Conservation (phyloP, 495 filamentous ascomycete species). For the Penicillium odoratum region DNA sequence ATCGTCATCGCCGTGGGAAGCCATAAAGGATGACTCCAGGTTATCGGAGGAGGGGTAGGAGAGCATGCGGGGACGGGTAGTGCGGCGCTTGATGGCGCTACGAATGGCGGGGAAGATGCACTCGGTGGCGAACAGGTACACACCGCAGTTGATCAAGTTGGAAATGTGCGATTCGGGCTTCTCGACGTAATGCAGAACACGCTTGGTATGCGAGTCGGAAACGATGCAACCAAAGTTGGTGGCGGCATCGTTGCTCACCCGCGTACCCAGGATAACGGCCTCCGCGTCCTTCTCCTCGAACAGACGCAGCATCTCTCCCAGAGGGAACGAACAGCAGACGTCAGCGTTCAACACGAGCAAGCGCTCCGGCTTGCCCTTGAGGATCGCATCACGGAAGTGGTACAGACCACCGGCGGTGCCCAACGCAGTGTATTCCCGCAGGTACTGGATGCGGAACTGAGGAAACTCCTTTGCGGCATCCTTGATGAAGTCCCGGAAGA, state of each 20-base stretch:
- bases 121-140: conserved; percentile 95
- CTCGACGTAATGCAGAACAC: conserved; percentile 98
- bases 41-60: conserved; percentile 96
- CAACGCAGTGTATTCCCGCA: conserved; percentile 95
- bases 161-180: conserved; percentile 98
- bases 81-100: conserved; percentile 92
- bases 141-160: conserved; percentile 98
- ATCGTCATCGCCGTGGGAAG: conserved; percentile 66
- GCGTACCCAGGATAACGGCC: conserved; percentile 93
- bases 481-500: conserved; percentile 98
- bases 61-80: conserved; percentile 83
- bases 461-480: conserved; percentile 81
- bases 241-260: conserved; percentile 88
- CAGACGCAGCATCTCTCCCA: conserved; percentile 90
- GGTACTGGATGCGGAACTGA: conserved; percentile 87
- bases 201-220: conserved; percentile 89
- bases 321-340: conserved; percentile 98
- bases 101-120: conserved; percentile 96
- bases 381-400: conserved; percentile 98
- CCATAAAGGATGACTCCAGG: conserved; percentile 77
- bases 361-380: conserved; percentile 91
- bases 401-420: conserved; percentile 96
- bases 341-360: conserved; percentile 98
- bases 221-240: conserved; percentile 98
- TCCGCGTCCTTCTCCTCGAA: conserved; percentile 96